Conservation (phyloP, 1,139 yeast species). For the Blastobotrys buckinghamii region DNA sequence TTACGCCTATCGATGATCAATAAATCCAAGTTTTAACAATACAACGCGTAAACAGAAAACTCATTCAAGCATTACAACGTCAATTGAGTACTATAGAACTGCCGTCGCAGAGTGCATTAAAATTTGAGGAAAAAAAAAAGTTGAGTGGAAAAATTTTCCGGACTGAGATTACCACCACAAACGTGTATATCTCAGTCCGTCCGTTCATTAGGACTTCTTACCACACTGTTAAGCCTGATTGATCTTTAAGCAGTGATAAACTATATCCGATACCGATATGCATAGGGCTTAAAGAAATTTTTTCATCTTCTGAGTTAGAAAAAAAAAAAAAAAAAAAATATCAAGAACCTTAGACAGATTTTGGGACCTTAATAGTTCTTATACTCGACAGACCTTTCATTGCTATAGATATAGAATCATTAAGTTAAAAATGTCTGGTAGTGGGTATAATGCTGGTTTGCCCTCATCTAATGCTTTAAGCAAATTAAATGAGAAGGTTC, state of each 20-base stretch:
- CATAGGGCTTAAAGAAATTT: neutral
- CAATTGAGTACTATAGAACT: too few species aligned
- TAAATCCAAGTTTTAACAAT: too few species aligned
- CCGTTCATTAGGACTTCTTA: too few species aligned
- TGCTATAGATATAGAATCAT: too few species aligned
- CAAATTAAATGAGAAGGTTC: conserved; percentile 21
- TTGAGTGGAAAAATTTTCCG: neutral
- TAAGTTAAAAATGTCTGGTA: neutral
- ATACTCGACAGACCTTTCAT: too few species aligned
- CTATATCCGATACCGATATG: neutral
- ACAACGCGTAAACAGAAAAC: too few species aligned
- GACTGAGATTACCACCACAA: neutral
- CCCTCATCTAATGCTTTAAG: conserved; percentile 10
- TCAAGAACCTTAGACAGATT: neutral
- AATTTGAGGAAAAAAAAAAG: neutral
- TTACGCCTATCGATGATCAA: too few species aligned
- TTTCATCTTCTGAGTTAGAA: neutral
- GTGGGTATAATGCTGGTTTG: conserved; percentile 4
- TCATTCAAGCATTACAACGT: too few species aligned
- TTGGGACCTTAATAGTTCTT: too few species aligned
- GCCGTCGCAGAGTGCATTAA: neutral
- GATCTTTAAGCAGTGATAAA: neutral
- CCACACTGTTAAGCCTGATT: neutral
- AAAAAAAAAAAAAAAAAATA: neutral
- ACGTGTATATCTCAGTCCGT: conserved; percentile 9